Evolutionary conservation across 306 rosid species (phyloP).

Genomic region (Argentina anserina): DNA sequence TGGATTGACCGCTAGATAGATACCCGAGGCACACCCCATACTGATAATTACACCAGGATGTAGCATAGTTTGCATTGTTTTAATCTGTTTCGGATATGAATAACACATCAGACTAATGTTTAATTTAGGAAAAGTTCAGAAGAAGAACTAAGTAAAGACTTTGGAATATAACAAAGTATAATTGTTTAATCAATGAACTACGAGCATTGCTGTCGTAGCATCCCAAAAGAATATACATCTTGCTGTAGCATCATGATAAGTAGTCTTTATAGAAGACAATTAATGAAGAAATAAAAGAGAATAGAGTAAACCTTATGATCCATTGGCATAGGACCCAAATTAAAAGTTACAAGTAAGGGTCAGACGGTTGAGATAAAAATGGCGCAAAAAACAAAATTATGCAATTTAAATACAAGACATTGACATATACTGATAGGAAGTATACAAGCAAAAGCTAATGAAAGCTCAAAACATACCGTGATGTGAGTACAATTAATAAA

Average conservation of each 20-base stretch:
- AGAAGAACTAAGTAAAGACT: too few relatives aligned
- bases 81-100: conserved; percentile 53
- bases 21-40: conserved; percentile 88
- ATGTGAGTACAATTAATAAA: conserved; percentile 62
- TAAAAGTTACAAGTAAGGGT: neutral
- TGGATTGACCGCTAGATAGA: conserved; percentile 67
- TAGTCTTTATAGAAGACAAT: too few relatives aligned
- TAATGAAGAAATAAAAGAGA: neutral
- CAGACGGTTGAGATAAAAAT: neutral
- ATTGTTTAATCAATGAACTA: too few relatives aligned
- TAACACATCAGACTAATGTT: too few relatives aligned
- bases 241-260: neutral
- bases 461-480: conserved; percentile 50
- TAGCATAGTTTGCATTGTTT: conserved; percentile 57
- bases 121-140: too few relatives aligned
- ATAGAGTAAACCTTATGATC: neutral
- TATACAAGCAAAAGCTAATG: conserved; percentile 19
- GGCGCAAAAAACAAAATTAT: neutral
- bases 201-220: neutral
- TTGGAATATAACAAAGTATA: too few relatives aligned
- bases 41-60: conserved; percentile 82
- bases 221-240: neutral
- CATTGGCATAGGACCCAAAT: neutral
- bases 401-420: neutral
- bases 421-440: neutral